phyloP scores from a whole-genome alignment of 2,329 filamentous ascomycete genomes.

The Trichoderma koningii region DNA sequence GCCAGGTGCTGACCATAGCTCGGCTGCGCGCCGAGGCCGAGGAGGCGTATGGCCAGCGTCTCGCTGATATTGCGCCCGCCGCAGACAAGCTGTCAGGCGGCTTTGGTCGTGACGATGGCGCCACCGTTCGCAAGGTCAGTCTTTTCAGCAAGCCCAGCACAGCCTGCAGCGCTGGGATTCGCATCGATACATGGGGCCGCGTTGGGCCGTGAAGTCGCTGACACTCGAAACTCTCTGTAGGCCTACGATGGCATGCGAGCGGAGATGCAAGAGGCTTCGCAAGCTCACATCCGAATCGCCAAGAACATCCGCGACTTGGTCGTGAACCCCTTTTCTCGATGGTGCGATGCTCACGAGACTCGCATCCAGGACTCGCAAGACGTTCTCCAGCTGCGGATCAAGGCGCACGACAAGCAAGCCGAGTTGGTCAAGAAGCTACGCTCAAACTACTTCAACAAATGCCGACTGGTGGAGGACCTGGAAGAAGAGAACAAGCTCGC shows the following conservation, averaged over 20 bases:
- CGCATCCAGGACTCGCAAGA: slow-evolving; percentile 94
- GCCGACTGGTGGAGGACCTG: slow-evolving; percentile 89
- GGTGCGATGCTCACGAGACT: slow-evolving; percentile 92
- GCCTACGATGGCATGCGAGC: slow-evolving; percentile 90
- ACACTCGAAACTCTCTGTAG: slow-evolving; percentile 47
- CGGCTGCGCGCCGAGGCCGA: slow-evolving; percentile 95
- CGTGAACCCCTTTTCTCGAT: slow-evolving; percentile 88
- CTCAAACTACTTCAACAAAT: slow-evolving; percentile 98
- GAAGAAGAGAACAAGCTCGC: slow-evolving; percentile 99
- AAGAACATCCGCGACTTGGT: slow-evolving; percentile 96
- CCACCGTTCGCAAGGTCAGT: slow-evolving; percentile 85
- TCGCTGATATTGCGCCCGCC: slow-evolving; percentile 78
- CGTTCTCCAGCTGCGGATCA: slow-evolving; percentile 86
- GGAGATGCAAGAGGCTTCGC: slow-evolving; percentile 89
- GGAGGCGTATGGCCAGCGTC: slow-evolving; percentile 78
- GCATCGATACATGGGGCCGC: background rate
- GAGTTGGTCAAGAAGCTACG: slow-evolving; percentile 90
- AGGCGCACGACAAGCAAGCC: slow-evolving; percentile 88
- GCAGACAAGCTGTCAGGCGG: slow-evolving; percentile 82
- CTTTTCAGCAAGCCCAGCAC: slow-evolving; percentile 28
- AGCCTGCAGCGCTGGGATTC: background rate
- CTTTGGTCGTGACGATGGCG: slow-evolving; percentile 89
- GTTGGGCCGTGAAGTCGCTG: slow-evolving; percentile 22
- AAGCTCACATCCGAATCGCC: slow-evolving; percentile 92
- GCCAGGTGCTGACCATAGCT: slow-evolving; percentile 88